Conservation (phyloP, 2,329 filamentous ascomycete species). For the Mycosphaerella sp. region DNA sequence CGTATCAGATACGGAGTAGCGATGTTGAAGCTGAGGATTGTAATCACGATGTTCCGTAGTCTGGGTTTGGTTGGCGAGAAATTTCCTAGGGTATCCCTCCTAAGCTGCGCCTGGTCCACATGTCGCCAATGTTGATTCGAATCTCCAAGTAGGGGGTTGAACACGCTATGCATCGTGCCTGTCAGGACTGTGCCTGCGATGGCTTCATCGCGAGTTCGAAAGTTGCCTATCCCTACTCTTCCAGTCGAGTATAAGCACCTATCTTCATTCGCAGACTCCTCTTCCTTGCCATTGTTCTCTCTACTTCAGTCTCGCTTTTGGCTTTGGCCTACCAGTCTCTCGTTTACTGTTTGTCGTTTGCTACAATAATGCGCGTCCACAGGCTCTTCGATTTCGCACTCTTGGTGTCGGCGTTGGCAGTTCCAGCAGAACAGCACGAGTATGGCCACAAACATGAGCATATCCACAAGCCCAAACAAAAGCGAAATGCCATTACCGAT, state of each 20-base stretch:
- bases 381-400: slow-evolving; percentile 5
- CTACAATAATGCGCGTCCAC: slow-evolving; percentile 4
- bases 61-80: no score
- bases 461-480: neutral
- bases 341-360: neutral
- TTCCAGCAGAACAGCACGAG: slow-evolving; percentile 4
- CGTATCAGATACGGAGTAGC: no score
- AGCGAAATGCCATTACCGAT: slow-evolving; percentile 4
- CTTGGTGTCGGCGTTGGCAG: slow-evolving; percentile 3
- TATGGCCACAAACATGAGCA: neutral
- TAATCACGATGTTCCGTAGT: no score
- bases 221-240: no score
- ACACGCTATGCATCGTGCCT: no score
- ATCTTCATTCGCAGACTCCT: neutral
- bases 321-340: neutral
- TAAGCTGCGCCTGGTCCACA: no score
- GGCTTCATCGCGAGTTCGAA: no score
- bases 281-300: neutral
- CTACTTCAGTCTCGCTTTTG: neutral
- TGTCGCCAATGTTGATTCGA: no score
- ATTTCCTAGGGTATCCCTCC: no score
- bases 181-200: no score
- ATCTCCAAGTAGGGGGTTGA: no score
- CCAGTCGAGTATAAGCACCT: neutral
- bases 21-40: no score